phyloP scores from a whole-genome alignment of 176 grass and related monocot genomes.

The Paspalum notatum region DNA sequence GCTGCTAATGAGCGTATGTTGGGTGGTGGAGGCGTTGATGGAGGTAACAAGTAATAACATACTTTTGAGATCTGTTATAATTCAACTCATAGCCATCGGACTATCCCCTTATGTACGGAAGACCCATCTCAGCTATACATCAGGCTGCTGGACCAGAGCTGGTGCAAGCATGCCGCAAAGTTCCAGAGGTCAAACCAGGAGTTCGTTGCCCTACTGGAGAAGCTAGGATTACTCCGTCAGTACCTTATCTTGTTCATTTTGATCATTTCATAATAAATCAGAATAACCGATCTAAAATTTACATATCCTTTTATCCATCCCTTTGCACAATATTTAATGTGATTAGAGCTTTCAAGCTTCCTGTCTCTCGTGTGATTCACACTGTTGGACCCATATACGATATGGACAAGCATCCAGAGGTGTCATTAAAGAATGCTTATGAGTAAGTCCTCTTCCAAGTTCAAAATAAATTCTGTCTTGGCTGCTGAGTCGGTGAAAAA shows the following conservation, averaged over 20 bases:
- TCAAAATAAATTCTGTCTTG: background rate
- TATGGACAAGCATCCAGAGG: conserved; percentile 61
- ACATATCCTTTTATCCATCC: background rate
- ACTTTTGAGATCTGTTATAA: conserved; percentile 5
- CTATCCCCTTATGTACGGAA: conserved; percentile 9
- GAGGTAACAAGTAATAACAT: conserved; percentile 63
- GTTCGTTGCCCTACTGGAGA: conserved; percentile 89
- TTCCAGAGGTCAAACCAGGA: conserved; percentile 70
- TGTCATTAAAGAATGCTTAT: conserved; percentile 80
- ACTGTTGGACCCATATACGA: conserved; percentile 93
- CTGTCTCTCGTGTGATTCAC: conserved; percentile 78
- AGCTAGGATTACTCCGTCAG: conserved; percentile 87
- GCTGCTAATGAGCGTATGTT: conserved; percentile 87
- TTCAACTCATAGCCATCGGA: conserved; percentile 1
- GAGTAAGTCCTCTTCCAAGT: conserved; percentile 45
- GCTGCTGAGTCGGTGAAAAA: conserved; percentile 31
- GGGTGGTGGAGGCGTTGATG: conserved; percentile 89
- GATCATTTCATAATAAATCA: conserved; percentile 13
- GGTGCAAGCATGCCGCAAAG: conserved; percentile 65
- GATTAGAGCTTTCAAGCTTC: conserved; percentile 82
- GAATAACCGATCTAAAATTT: background rate
- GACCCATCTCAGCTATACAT: conserved; percentile 75
- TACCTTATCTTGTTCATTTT: conserved; percentile 37
- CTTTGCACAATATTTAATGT: conserved; percentile 27
- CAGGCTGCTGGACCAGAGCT: conserved; percentile 89